Conservation (phyloP, 2,329 filamentous ascomycete species). For the Hymenoscyphus linearis region DNA sequence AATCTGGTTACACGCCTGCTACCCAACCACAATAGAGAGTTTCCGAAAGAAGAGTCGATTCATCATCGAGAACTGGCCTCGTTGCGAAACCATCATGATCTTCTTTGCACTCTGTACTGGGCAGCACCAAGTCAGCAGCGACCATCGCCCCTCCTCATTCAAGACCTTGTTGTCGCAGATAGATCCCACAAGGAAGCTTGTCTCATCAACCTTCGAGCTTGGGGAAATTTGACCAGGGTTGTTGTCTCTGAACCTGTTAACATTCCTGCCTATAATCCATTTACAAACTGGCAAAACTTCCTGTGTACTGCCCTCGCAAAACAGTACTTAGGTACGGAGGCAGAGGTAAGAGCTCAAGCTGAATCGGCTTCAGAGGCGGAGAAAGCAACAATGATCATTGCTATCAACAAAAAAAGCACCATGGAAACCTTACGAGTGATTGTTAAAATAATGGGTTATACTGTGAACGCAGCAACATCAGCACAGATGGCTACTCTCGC, state of each 20-base stretch:
- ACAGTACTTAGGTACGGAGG: constrained; percentile 42
- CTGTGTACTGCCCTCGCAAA: constrained; percentile 53
- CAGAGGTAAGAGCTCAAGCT: constrained; percentile 23
- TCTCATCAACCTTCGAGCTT: constrained; percentile 57
- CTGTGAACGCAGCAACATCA: constrained; percentile 16
- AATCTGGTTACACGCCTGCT: constrained; percentile 58
- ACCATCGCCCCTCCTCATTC: constrained; percentile 48
- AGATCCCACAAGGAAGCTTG: constrained; percentile 63
- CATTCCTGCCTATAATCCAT: constrained; percentile 41
- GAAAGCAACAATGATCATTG: constrained; percentile 13
- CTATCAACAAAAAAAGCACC: constrained; percentile 18
- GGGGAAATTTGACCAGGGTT: constrained; percentile 57
- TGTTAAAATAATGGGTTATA: constrained; percentile 15
- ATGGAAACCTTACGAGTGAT: constrained; percentile 18
- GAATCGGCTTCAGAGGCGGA: constrained; percentile 7
- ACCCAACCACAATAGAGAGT: constrained; percentile 61
- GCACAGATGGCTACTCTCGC: constrained; percentile 17
- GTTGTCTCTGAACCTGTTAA: constrained; percentile 43
- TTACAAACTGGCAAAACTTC: constrained; percentile 51
- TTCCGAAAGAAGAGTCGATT: constrained; percentile 56
- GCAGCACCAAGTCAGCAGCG: constrained; percentile 51
- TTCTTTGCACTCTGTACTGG: constrained; percentile 63
- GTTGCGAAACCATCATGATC: constrained; percentile 63
- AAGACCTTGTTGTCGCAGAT: constrained; percentile 53
- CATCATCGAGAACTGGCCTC: constrained; percentile 57